A percentile compares a stretch with the other conserved stretches of the same genome.
phyloP scores from a whole-genome alignment of 768 basidiomycete species.

The Xerocomus brunneocitrinus region DNA sequence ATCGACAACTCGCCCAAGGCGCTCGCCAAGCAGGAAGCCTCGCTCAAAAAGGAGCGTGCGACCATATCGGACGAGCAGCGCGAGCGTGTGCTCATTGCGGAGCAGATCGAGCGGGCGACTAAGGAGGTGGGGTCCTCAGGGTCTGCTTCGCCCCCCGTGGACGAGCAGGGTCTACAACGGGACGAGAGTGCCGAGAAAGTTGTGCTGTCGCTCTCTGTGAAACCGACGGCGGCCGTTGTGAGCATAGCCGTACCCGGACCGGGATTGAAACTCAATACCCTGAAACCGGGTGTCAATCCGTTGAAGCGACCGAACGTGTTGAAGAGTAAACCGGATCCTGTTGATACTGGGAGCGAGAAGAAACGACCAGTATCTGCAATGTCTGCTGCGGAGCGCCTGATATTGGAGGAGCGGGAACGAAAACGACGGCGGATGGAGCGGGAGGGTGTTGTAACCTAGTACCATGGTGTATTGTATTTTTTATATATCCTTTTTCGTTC shows the following conservation, averaged over 20 bases:
- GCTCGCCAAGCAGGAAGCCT: constrained; percentile 82
- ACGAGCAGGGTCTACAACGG: constrained; percentile 59
- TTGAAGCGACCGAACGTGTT: constrained; percentile 74
- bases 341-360: constrained; percentile 49
- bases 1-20: constrained; percentile 96
- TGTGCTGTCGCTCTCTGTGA: constrained; percentile 65
- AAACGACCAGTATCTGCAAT: constrained; percentile 61
- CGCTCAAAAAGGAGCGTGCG: constrained; percentile 85
- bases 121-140: constrained; percentile 36
- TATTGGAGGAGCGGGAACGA: constrained; percentile 86
- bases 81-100: constrained; percentile 81
- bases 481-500: neutral
- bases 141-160: constrained; percentile 37
- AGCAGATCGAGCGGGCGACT: constrained; percentile 89
- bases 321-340: constrained; percentile 47
- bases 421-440: constrained; percentile 76
- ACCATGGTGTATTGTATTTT: constrained; percentile 8
- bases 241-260: constrained; percentile 30
- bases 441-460: constrained; percentile 25
- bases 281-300: constrained; percentile 44
- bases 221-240: constrained; percentile 36
- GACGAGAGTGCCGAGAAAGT: constrained; percentile 72
- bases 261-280: constrained; percentile 58
- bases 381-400: constrained; percentile 81
- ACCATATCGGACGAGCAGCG: constrained; percentile 93